phyloP scores from a whole-genome alignment of 495 filamentous ascomycete genomes.

The Haplographium delicatum region DNA sequence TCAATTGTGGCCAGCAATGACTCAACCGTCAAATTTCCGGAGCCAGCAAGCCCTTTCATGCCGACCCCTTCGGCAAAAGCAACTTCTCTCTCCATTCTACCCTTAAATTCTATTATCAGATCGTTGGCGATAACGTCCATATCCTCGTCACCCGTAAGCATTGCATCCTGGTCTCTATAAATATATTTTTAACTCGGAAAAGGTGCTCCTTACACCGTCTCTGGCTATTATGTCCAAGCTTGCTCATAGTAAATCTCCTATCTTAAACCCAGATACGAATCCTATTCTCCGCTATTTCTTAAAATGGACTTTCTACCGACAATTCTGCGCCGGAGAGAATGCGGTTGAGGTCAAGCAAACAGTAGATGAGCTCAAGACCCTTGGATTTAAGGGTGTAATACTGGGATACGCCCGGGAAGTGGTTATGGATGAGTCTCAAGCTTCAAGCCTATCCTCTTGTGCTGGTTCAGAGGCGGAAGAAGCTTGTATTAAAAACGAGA shows the following conservation, averaged over 20 bases:
- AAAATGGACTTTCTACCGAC: conserved; percentile 74
- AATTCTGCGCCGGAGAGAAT: conserved; percentile 78
- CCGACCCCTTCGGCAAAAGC: conserved; percentile 11
- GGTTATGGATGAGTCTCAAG: conserved; percentile 50
- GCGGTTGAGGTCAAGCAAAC: conserved; percentile 54
- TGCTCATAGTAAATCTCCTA: conserved; percentile 57
- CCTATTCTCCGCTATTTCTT: conserved; percentile 52
- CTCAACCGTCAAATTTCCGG: conserved; percentile 5
- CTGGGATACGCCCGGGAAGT: conserved; percentile 74
- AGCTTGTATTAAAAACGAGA: conserved; percentile 51
- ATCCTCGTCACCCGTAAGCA: conserved; percentile 59
- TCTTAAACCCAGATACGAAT: conserved; percentile 55
- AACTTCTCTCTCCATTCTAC: conserved; percentile 64
- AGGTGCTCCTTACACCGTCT: conserved; percentile 61
- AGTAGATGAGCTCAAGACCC: conserved; percentile 50
- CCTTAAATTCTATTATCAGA: conserved; percentile 67
- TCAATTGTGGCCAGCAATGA: conserved; percentile 15
- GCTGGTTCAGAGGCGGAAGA: conserved; percentile 28
- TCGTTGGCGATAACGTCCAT: conserved; percentile 73
- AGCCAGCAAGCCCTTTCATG: neutral
- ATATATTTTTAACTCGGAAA: neutral
- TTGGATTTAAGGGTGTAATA: conserved; percentile 74
- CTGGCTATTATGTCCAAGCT: conserved; percentile 63
- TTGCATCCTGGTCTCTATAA: neutral
- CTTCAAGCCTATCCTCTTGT: conserved; percentile 30